Base-by-base conservation (phyloP, 805 yeast species). In the Dipodascopsis uninucleata region DNA sequence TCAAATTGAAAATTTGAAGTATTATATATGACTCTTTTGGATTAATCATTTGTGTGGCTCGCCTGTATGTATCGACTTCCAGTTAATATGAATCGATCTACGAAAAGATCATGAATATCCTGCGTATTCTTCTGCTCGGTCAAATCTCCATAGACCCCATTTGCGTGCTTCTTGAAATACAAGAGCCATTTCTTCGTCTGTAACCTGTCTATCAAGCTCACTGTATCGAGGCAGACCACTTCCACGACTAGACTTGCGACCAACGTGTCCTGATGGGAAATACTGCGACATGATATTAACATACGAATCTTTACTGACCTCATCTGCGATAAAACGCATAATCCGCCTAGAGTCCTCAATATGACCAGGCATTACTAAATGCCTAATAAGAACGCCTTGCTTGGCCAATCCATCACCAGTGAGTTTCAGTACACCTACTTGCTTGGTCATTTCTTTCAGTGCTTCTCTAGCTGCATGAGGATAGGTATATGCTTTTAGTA, bases 381-480 rank as follows among this genome's bases (percentile, higher is more conserved):
- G 56, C 33, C 56, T 39, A 23, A 53, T 41, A 7, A 51, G 44
- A 16, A 51, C 45, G 6, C 56, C 56, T 36, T 42, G 38, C 40
- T 47, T 45, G 24, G 57, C 56, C 8, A 53, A 35, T 17, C 57
- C 56, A 36, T 52, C 56, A 29, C 45, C 53, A 7, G 57, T 53
- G 28, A 53, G 31, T 45, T 47, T 53, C 24, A 53, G 45, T 18
- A 34, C 49, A 2, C 57, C 56, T 21, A 53, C 56, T 43, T 53
- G 57, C 10, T 49, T 31, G 18, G 41, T 31, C 57, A 53, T 51
- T 33, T 53, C 55, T 23, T 25, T 24, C 18, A 53, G 23, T 26
- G 53, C 39, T n/a, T 47, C 31, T 8, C 46, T 36, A 20, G 57
- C 56, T 7, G 55, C 36, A 17, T 28, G 51, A 9, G 56, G 51